Conservation (phyloP, 2,329 filamentous ascomycete genomes). For the Pestalotiopsis sp. region DNA sequence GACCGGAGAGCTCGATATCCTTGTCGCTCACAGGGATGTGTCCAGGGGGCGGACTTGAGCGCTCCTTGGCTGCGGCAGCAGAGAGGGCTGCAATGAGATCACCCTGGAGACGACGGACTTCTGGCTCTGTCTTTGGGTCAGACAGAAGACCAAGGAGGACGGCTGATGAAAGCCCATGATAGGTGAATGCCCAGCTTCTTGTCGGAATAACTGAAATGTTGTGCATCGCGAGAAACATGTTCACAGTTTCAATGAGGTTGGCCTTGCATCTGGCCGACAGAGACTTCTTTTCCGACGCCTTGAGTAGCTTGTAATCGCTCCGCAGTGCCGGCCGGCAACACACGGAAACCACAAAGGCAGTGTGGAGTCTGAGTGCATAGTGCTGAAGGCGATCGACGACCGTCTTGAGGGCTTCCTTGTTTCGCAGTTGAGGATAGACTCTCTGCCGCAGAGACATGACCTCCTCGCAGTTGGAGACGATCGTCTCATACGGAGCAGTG, state of each 20-base stretch:
- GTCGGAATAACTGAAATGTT: conserved; percentile 69
- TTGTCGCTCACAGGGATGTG: conserved; percentile 59
- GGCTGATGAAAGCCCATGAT: conserved; percentile 68
- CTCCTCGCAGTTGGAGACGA: conserved; percentile 59
- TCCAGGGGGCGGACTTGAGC: conserved; percentile 51
- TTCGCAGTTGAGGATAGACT: conserved; percentile 55
- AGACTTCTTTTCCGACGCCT: conserved; percentile 53
- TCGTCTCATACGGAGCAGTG: conserved; percentile 54
- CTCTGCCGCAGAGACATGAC: conserved; percentile 55
- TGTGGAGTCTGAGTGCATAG: conserved; percentile 67
- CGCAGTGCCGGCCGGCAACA: conserved; percentile 66
- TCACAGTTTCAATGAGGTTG: conserved; percentile 67
- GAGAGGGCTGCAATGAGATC: conserved; percentile 67
- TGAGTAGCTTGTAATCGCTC: conserved; percentile 54
- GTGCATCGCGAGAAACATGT: conserved; percentile 72
- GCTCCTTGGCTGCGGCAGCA: conserved; percentile 65
- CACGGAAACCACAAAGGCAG: conserved; percentile 67
- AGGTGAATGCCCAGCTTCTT: conserved; percentile 70
- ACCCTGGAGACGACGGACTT: conserved; percentile 65
- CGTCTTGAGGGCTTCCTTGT: conserved; percentile 66
- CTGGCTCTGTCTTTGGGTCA: conserved; percentile 65
- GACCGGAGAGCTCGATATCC: conserved; percentile 65
- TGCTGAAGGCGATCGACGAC: conserved; percentile 66
- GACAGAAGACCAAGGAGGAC: conserved; percentile 65
- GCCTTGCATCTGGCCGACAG: conserved; percentile 63